Conservation (phyloP, 441 rosid species). For the Rhodomyrtus psidioides region DNA sequence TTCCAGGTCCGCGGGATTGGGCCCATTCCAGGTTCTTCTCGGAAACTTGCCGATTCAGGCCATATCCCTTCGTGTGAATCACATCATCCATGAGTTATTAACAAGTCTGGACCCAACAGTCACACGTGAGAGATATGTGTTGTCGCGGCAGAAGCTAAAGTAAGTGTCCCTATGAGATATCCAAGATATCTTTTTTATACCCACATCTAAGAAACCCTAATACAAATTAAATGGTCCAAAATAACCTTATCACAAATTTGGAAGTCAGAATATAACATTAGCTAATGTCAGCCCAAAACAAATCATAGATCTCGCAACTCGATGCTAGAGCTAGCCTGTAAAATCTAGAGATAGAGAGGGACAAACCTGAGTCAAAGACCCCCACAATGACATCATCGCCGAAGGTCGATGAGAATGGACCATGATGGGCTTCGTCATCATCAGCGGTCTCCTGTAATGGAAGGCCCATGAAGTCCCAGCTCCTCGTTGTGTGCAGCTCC, state of each 20-base stretch:
- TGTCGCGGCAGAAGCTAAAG: too few species aligned
- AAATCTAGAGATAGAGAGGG: neutral
- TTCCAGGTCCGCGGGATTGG: constrained; percentile 52
- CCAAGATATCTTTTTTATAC: too few species aligned
- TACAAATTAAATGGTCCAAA: too few species aligned
- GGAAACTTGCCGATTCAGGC: constrained; percentile 44
- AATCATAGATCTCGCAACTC: neutral
- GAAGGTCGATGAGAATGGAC: constrained; percentile 31
- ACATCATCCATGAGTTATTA: neutral
- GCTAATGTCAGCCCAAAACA: neutral
- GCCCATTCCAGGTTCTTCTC: constrained; percentile 19
- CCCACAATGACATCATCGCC: constrained; percentile 48
- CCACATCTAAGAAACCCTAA: too few species aligned
- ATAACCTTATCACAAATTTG: too few species aligned
- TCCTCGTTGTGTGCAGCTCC: constrained; percentile 72
- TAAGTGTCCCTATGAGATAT: too few species aligned
- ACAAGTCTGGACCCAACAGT: too few species aligned
- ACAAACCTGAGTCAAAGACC: constrained; percentile 47
- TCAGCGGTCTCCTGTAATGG: constrained; percentile 11
- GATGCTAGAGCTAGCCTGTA: neutral
- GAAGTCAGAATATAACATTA: too few species aligned
- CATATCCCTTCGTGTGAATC: constrained; percentile 38
- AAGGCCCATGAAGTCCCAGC: constrained; percentile 84
- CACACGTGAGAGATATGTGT: too few species aligned
- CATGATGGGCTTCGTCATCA: neutral